phyloP scores from a whole-genome alignment of 2,329 filamentous ascomycete genomes.

The Pseudopyrenochaeta lycopersici region DNA sequence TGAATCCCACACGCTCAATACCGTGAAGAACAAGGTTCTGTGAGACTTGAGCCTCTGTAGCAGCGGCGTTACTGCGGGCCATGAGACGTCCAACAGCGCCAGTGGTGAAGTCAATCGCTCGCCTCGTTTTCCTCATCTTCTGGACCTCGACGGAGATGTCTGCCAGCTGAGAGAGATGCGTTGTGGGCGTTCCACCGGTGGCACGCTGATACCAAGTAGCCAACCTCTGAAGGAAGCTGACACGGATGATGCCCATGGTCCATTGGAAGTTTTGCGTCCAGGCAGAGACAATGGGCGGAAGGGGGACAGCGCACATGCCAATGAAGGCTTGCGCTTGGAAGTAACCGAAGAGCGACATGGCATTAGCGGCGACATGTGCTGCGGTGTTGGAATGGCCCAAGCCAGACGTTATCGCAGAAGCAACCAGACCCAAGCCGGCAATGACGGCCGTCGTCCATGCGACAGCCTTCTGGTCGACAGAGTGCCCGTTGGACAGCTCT shows the following conservation, averaged over 20 bases:
- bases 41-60: constrained; percentile 43
- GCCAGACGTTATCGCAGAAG: constrained; percentile 88
- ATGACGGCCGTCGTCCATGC: constrained; percentile 91
- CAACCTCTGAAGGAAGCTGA: constrained; percentile 86
- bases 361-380: constrained; percentile 92
- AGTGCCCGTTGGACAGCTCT: constrained; percentile 87
- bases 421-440: constrained; percentile 81
- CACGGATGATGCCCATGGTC: constrained; percentile 94
- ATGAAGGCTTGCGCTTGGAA: constrained; percentile 95
- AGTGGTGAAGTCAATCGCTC: constrained; percentile 34
- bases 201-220: constrained; percentile 96
- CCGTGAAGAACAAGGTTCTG: constrained; percentile 70
- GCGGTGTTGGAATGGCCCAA: constrained; percentile 93
- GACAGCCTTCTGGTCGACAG: constrained; percentile 86
- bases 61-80: constrained; percentile 58
- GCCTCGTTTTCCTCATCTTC: constrained; percentile 70
- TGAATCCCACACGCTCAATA: constrained; percentile 89
- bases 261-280: constrained; percentile 99
- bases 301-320: constrained; percentile 79
- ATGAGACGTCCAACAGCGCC: constrained; percentile 44
- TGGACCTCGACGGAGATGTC: constrained; percentile 85
- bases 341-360: constrained; percentile 91
- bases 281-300: constrained; percentile 87
- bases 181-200: constrained; percentile 85
- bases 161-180: constrained; percentile 76